phyloP scores from a whole-genome alignment of 805 yeast species.

The Wickerhamomyces subpelliculosus region DNA sequence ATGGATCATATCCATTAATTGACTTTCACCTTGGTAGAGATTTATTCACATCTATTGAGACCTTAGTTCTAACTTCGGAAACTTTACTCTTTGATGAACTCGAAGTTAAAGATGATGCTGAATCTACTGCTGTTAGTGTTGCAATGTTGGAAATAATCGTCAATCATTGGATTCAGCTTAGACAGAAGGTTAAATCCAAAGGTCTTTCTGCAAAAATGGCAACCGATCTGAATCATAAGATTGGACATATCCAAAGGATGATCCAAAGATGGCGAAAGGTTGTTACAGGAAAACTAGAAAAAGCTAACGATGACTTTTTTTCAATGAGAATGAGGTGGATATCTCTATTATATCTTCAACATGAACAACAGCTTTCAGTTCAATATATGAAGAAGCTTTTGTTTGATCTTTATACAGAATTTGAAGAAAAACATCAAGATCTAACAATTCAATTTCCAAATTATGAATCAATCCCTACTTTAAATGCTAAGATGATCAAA shows the following conservation, averaged over 20 bases:
- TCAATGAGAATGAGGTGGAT: constrained; percentile 42
- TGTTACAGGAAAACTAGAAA: constrained; percentile 5
- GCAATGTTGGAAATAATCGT: constrained; percentile 40
- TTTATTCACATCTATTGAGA: constrained; percentile 7
- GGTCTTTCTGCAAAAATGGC: constrained; percentile 17
- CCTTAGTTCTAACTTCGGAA: constrained; percentile 17
- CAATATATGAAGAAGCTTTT: constrained; percentile 22
- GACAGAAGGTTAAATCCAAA: constrained; percentile 12
- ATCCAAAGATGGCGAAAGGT: constrained; percentile 40
- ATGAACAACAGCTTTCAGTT: constrained; percentile 29
- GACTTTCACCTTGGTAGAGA: constrained; percentile 32
- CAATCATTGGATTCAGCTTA: constrained; percentile 32
- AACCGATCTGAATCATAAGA: constrained; percentile 21
- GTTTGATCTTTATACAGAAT: constrained; percentile 11
- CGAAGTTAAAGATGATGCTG: background rate
- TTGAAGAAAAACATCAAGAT: constrained; percentile 6
- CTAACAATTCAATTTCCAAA: constrained; percentile 44
- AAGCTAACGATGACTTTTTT: constrained; percentile 5
- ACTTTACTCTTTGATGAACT: constrained; percentile 5
- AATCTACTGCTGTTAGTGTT: constrained; percentile 18
- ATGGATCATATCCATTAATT: constrained; percentile 25
- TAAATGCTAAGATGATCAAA: constrained; percentile 43
- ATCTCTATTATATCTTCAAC: constrained; percentile 36
- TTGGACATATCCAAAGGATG: constrained; percentile 28
- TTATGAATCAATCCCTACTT: constrained; percentile 48